A percentile compares a stretch with the other conserved stretches of the same genome.
Conservation (phyloP, 306 rosid species). For the Alnus rubra region DNA sequence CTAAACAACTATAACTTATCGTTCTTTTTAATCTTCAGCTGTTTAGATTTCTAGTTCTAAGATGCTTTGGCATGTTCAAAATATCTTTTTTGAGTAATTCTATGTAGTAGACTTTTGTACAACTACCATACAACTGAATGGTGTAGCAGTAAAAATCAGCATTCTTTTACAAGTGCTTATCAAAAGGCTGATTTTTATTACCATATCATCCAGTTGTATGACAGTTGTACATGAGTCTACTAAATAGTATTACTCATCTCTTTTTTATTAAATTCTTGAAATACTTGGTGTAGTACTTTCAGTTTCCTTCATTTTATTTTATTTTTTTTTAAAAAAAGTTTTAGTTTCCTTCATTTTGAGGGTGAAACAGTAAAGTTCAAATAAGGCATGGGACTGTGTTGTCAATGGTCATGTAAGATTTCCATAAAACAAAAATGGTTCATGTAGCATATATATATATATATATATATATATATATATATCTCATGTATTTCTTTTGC, state of each 20-base stretch:
- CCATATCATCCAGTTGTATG: too few relatives aligned
- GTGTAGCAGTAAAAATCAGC: too few relatives aligned
- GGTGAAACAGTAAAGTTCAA: neutral
- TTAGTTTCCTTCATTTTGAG: slow-evolving; percentile 1
- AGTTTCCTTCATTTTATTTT: too few relatives aligned
- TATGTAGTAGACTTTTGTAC: too few relatives aligned
- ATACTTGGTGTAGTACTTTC: neutral
- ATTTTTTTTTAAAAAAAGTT: neutral
- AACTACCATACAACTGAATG: too few relatives aligned
- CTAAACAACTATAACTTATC: neutral
- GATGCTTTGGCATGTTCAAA: slow-evolving; percentile 2
- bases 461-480: too few relatives aligned
- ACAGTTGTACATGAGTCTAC: too few relatives aligned
- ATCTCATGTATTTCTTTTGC: too few relatives aligned
- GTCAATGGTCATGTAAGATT: neutral
- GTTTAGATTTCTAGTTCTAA: neutral
- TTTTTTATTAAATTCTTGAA: neutral
- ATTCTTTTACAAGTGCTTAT: too few relatives aligned
- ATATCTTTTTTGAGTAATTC: too few relatives aligned
- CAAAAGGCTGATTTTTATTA: too few relatives aligned
- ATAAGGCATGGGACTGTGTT: neutral
- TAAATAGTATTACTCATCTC: neutral
- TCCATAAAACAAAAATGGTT: neutral
- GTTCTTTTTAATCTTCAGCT: neutral
- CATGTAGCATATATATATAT: neutral